Percentiles rank a stretch among this genome's conserved stretches.
Conservation (phyloP, 2,329 filamentous ascomycete genomes). For the Colletotrichum sp. region DNA sequence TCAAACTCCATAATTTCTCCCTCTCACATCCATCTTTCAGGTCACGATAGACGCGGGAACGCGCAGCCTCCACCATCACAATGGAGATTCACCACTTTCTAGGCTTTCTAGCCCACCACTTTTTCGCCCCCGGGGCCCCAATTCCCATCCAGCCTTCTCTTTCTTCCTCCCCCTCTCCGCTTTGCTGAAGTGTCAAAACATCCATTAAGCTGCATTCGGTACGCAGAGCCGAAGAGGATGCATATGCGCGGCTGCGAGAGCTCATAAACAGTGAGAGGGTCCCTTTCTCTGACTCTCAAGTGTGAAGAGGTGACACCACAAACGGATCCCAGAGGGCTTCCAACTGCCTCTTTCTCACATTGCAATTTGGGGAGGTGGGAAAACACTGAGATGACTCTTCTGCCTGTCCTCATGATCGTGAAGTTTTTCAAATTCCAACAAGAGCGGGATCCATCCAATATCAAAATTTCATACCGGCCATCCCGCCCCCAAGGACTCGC, state of each 20-base stretch:
- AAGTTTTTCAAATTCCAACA: not conserved
- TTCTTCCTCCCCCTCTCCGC: not conserved
- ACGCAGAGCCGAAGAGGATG: conserved; percentile 4
- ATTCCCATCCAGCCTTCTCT: not conserved
- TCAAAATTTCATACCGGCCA: not conserved
- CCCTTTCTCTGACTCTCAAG: not conserved
- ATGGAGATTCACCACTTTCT: not conserved
- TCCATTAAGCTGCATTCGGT: conserved; percentile 17
- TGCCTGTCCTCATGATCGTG: not conserved
- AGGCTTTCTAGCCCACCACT: not conserved
- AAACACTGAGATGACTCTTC: not conserved
- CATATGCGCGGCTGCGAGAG: not conserved
- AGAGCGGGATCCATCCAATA: not conserved
- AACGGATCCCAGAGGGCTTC: not conserved
- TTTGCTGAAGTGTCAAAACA: not conserved
- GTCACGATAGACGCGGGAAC: not conserved
- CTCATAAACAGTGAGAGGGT: not conserved
- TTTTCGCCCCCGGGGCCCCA: conserved; percentile 4
- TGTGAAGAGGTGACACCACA: not conserved
- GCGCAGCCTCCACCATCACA: not conserved
- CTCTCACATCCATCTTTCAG: not conserved
- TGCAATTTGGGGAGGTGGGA: not conserved
- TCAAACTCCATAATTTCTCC: not conserved
- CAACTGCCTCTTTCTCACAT: not conserved
- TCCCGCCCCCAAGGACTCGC: not conserved